phyloP scores from a whole-genome alignment of 331 rosid genomes.

The Spiraea crenata region DNA sequence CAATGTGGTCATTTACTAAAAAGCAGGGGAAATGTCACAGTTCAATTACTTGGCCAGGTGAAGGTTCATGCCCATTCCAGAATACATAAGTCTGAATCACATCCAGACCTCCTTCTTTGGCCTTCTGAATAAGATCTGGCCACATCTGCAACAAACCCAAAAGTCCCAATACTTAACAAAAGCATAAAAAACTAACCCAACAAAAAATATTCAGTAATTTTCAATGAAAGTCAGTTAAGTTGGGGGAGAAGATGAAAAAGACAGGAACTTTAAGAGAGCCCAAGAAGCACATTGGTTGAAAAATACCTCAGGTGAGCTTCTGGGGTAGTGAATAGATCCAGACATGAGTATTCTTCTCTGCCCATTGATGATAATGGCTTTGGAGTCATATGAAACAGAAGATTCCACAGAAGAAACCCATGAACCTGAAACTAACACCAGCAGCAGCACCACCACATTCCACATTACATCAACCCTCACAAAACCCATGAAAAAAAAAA shows the following conservation, averaged over 20 bases:
- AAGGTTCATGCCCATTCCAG: conserved; percentile 99
- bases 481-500: conserved; percentile 38
- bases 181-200: background rate
- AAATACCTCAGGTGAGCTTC: conserved; percentile 93
- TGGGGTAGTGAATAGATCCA: conserved; percentile 98
- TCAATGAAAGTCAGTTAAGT: conserved; percentile 21
- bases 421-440: conserved; percentile 32
- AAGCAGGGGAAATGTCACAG: conserved; percentile 4
- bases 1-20: background rate
- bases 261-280: conserved; percentile 9
- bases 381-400: conserved; percentile 86
- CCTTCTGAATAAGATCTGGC: conserved; percentile 99
- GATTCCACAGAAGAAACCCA: conserved; percentile 47
- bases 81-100: conserved; percentile 95
- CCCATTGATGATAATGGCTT: conserved; percentile 84
- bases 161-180: background rate
- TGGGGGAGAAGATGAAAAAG: conserved; percentile 6
- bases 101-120: conserved; percentile 97
- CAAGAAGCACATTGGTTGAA: conserved; percentile 43
- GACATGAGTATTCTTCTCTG: conserved; percentile 86
- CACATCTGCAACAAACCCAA: conserved; percentile 69
- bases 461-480: conserved; percentile 53
- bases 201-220: background rate
- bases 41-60: conserved; percentile 73
- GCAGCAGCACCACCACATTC: conserved; percentile 43